These are phyloP conservation scores for Lactarius evosmus DNA, from an alignment of 768 basidiomycete species.

Conservation along the genomic window DNA sequence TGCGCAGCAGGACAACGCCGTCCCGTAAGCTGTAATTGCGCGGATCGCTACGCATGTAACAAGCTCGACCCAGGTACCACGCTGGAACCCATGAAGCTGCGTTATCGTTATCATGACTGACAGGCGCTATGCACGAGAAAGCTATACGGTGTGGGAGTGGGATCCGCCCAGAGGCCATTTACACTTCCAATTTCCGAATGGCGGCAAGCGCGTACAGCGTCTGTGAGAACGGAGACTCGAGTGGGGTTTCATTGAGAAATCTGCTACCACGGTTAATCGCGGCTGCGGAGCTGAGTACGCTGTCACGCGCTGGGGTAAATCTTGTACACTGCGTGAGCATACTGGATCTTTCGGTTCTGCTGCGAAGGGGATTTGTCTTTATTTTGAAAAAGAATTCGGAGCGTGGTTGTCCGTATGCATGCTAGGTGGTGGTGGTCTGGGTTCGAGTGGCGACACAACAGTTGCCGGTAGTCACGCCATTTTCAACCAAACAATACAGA, in stretches of 20 bases:
- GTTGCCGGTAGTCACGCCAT: too few species aligned
- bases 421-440: too few species aligned
- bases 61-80: constrained; percentile 60
- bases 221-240: constrained; percentile 57
- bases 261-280: constrained; percentile 73
- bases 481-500: too few species aligned
- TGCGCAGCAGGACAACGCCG: too few species aligned
- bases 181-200: constrained; percentile 57
- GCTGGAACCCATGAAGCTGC: constrained; percentile 50
- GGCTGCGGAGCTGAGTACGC: constrained; percentile 70
- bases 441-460: too few species aligned
- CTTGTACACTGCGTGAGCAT: background rate
- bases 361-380: too few species aligned
- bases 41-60: constrained; percentile 45
- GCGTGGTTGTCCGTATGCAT: too few species aligned
- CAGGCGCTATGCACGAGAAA: constrained; percentile 56
- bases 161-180: constrained; percentile 54
- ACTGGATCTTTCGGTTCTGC: too few species aligned
- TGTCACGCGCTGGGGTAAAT: constrained; percentile 39
- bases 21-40: constrained; percentile 72
- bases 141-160: constrained; percentile 76
- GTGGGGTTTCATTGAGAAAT: constrained; percentile 70
- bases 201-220: constrained; percentile 67
- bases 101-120: constrained; percentile 54
- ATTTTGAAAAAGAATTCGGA: too few species aligned